Base-by-base conservation (phyloP, 2,329 filamentous ascomycete species). In the Decorospora gaudefroyi region DNA sequence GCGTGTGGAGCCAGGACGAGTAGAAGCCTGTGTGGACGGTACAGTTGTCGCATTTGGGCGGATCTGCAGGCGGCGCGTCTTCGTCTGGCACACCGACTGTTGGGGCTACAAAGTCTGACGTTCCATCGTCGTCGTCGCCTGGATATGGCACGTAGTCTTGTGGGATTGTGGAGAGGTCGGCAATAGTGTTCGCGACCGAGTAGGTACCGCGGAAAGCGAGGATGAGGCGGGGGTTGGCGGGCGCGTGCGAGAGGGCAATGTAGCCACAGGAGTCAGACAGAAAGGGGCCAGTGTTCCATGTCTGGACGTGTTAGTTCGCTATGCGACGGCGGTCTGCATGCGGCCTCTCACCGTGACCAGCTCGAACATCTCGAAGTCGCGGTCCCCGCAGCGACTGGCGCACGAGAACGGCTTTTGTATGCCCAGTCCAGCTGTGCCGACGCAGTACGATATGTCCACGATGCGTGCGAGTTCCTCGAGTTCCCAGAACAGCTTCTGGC, bases 131-230 rank as follows among this genome's bases (percentile, higher is more conserved):
- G 29, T 72, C 71, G 38, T 69, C 66, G 26, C 81, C 78, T 1
- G 88, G 87, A 66, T 96, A 99, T 0, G 93, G 91, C 1, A 90
- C 81, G 64, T 97, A 99, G 67, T 88, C 82, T 69, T 97, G 92
- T 9, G 90, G 91, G 2, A 92, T 78, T 2, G 90, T 95, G 52
- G 88, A 90, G 42, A 99, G 78, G 72, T 99, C 93, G 35, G 90
- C 80, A 50, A 99, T 85, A 9, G 91, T 91, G 68, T 97, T 96
- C 39, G 90, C 81, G 60, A 99, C 80, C 55, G 90, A 96, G 72
- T 97, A 96, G 10, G 93, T 97, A 16, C 93, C 93, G 32, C 93
- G 84, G 63, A 97, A 97, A 6, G 90, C 91, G 25, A 97, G 81
- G 31, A 97, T 77, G 43, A 99, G 87, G 45, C 84, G 78, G 31